These are phyloP conservation scores for Nemania abortiva DNA, from an alignment of 2,329 filamentous ascomycete species.

Conservation along the genomic window DNA sequence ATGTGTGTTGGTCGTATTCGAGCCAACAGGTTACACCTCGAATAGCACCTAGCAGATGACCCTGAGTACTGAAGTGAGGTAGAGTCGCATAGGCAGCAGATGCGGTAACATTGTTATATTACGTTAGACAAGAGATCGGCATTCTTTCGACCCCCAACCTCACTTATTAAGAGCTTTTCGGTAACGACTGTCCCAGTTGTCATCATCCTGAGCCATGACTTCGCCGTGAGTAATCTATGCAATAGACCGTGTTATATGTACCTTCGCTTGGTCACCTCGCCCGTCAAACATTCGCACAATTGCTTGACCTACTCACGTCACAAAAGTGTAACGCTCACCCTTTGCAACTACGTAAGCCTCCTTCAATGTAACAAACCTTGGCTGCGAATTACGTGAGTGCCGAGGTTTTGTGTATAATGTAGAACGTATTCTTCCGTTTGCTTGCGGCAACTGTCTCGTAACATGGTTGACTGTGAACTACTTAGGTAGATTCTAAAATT, in stretches of 20 bases:
- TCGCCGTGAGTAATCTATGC: neutral
- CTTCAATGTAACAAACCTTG: constrained; percentile 1
- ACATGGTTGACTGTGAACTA: neutral
- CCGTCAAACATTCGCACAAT: neutral
- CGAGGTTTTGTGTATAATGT: neutral
- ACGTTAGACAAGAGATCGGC: neutral
- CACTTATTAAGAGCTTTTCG: neutral
- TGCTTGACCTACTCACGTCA: constrained; percentile 5
- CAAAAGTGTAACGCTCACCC: constrained; percentile 18
- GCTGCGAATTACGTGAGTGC: neutral
- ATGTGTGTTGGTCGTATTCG: constrained; percentile 4
- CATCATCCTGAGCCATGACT: constrained; percentile 3
- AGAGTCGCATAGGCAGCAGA: neutral
- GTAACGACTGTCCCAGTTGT: constrained; percentile 6
- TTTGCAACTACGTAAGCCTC: constrained; percentile 6
- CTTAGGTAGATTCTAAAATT: neutral
- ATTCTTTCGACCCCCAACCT: neutral
- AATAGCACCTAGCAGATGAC: neutral
- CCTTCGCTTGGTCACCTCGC: constrained; percentile 3
- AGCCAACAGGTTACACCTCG: constrained; percentile 2
- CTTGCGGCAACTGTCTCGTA: neutral
- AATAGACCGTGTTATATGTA: constrained; percentile 6
- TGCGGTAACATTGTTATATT: constrained; percentile 4
- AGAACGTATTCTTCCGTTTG: constrained; percentile 1
- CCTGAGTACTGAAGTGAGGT: neutral